Conservation (phyloP, 2,329 filamentous ascomycete species). For the Zymoseptoria pseudotritici region DNA sequence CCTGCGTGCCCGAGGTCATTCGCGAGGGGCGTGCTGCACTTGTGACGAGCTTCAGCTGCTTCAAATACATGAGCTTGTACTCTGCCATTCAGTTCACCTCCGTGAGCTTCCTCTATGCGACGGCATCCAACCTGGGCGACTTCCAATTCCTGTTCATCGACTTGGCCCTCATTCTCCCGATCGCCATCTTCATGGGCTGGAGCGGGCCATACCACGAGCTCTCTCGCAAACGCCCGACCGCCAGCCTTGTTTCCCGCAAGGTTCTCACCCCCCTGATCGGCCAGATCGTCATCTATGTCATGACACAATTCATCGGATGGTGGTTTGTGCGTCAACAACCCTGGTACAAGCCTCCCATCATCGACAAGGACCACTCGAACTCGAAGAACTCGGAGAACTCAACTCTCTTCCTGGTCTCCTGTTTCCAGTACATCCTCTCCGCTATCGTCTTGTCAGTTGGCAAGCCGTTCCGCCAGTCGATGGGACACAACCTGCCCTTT, state of each 20-base stretch:
- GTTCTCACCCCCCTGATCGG: constrained; percentile 83
- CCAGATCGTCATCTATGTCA: constrained; percentile 74
- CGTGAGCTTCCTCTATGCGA: constrained; percentile 92
- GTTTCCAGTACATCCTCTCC: constrained; percentile 89
- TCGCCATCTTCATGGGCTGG: constrained; percentile 99
- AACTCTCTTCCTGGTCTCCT: constrained; percentile 78
- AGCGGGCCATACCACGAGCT: constrained; percentile 72
- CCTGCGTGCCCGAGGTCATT: constrained; percentile 88
- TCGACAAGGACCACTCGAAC: constrained; percentile 73
- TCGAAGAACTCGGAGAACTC: constrained; percentile 92
- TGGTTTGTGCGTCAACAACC: constrained; percentile 66
- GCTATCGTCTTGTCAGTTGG: constrained; percentile 89
- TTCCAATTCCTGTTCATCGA: constrained; percentile 99
- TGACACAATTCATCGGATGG: constrained; percentile 68
- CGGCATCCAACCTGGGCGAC: constrained; percentile 87
- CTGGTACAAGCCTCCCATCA: constrained; percentile 77
- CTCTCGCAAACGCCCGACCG: constrained; percentile 78
- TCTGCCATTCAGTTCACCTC: constrained; percentile 98
- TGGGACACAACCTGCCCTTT: constrained; percentile 77
- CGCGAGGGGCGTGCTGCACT: constrained; percentile 86
- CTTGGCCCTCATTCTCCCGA: constrained; percentile 81
- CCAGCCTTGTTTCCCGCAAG: constrained; percentile 85
- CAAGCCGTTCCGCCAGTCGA: constrained; percentile 75
- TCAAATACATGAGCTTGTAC: constrained; percentile 99
- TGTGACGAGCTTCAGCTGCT: constrained; percentile 98